Percentiles rank a stretch among this genome's conserved stretches.
phyloP scores from a whole-genome alignment of 2,329 filamentous ascomycete genomes.

The Alternaria sp. region DNA sequence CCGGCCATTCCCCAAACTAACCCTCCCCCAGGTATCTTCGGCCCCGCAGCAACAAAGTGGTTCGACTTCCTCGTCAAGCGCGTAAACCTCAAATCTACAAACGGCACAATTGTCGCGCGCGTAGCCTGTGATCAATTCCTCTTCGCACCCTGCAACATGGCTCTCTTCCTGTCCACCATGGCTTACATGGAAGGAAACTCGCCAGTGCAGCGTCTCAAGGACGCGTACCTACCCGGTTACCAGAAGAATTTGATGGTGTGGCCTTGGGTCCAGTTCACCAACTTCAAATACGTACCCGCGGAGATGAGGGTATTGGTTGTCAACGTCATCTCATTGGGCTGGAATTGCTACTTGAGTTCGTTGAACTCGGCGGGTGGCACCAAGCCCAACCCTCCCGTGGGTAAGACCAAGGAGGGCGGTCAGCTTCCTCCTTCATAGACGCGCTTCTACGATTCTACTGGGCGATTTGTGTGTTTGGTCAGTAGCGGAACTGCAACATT shows the following conservation, averaged over 20 bases:
- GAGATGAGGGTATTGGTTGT: constrained; percentile 86
- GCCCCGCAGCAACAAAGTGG: constrained; percentile 87
- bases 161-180: constrained; percentile 82
- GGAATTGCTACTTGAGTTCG: constrained; percentile 54
- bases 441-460: neutral
- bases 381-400: constrained; percentile 16
- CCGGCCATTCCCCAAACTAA: neutral
- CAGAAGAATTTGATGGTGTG: constrained; percentile 87
- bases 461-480: neutral
- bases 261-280: constrained; percentile 83
- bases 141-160: constrained; percentile 86
- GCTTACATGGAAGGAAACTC: constrained; percentile 76
- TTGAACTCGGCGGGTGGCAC: constrained; percentile 46
- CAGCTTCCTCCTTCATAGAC: constrained; percentile 37
- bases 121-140: constrained; percentile 80
- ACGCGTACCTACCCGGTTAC: constrained; percentile 75
- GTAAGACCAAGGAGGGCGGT: constrained; percentile 34
- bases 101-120: constrained; percentile 76
- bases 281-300: constrained; percentile 87
- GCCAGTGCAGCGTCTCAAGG: constrained; percentile 73
- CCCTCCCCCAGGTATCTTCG: constrained; percentile 72
- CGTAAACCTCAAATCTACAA: constrained; percentile 69
- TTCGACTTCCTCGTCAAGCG: constrained; percentile 78
- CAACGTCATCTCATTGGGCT: constrained; percentile 75
- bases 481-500: neutral